Evolutionary conservation across 306 rosid genomes (phyloP).

Genomic region (Begonia masoniana): DNA sequence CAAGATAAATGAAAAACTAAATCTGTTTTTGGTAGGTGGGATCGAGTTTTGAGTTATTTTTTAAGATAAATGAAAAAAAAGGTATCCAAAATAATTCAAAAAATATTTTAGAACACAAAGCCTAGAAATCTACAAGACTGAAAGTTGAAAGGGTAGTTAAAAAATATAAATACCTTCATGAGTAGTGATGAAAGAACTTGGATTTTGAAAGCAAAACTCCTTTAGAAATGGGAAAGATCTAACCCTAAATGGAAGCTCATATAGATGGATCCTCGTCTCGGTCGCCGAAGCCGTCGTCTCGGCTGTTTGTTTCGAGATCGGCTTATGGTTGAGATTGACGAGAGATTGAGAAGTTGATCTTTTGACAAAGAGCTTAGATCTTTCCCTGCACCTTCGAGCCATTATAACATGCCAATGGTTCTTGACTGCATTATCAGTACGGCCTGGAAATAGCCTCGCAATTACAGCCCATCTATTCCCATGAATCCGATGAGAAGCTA

Average conservation of each 20-base stretch:
- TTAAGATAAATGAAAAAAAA: no score
- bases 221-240: constrained; percentile 14
- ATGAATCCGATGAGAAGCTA: constrained; percentile 62
- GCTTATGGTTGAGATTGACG: background rate
- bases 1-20: background rate
- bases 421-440: constrained; percentile 93
- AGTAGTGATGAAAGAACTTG: constrained; percentile 17
- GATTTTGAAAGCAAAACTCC: constrained; percentile 18
- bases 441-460: constrained; percentile 83
- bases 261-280: constrained; percentile 12
- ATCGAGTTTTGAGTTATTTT: background rate
- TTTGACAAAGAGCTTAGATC: constrained; percentile 41
- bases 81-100: no score
- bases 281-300: constrained; percentile 17
- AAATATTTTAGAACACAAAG: no score
- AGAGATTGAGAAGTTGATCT: constrained; percentile 14
- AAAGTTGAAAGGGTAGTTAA: background rate
- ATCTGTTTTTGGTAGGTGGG: background rate
- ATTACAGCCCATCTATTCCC: constrained; percentile 92
- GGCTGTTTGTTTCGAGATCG: constrained; percentile 9
- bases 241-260: background rate
- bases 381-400: constrained; percentile 62
- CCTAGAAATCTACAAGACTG: background rate
- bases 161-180: constrained; percentile 21
- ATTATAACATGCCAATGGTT: constrained; percentile 97